These are phyloP conservation scores for Xylaria sp. DNA, from an alignment of 2,329 filamentous ascomycete genomes.

Conservation along the genomic window DNA sequence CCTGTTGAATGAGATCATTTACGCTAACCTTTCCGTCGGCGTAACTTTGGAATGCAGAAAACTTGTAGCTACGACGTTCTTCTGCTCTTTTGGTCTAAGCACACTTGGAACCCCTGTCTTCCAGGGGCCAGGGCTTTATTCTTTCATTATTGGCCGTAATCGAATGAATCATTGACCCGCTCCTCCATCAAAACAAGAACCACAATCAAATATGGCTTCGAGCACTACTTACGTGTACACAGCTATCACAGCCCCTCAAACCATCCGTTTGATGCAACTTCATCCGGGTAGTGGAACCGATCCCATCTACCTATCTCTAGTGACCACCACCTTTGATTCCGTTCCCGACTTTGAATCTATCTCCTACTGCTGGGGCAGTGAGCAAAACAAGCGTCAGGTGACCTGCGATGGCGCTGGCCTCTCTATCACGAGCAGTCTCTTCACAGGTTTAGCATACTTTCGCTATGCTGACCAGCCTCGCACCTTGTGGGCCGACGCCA, in stretches of 20 bases:
- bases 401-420: conserved; percentile 15
- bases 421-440: conserved; percentile 24
- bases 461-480: conserved; percentile 23
- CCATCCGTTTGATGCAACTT: conserved; percentile 15
- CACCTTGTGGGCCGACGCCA: conserved; percentile 26
- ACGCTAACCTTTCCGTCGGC: too few species aligned
- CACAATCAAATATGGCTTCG: neutral
- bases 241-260: conserved; percentile 8
- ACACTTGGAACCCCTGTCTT: neutral
- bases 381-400: neutral
- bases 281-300: conserved; percentile 20
- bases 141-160: neutral
- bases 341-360: conserved; percentile 23
- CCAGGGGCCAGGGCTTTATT: neutral
- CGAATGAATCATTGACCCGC: neutral
- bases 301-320: conserved; percentile 12
- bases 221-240: conserved; percentile 22
- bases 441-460: conserved; percentile 18
- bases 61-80: too few species aligned
- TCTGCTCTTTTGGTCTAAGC: neutral
- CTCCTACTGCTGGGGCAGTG: conserved; percentile 18
- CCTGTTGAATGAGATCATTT: too few species aligned
- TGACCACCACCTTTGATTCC: conserved; percentile 4
- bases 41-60: too few species aligned
- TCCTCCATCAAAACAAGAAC: neutral